These are phyloP conservation scores for Epichloe gansuensis DNA, from an alignment of 2,329 filamentous ascomycete genomes.

Conservation along the genomic window DNA sequence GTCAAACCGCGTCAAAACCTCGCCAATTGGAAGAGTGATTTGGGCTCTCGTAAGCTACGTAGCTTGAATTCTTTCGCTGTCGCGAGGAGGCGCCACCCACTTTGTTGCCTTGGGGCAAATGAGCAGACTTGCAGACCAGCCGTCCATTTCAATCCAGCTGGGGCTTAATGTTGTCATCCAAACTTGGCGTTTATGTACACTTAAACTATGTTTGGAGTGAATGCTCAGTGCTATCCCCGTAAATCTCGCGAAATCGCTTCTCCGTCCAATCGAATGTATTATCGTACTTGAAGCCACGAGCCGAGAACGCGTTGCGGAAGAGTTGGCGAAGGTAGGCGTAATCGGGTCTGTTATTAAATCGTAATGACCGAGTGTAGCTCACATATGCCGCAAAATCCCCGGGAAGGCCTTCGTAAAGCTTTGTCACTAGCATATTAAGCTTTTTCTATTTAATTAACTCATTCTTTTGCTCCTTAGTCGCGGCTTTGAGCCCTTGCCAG, in stretches of 20 bases:
- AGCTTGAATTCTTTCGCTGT: too few relatives aligned
- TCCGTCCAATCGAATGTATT: slow-evolving; percentile 67
- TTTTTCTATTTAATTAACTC: slow-evolving; percentile 12
- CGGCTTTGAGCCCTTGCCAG: neutral
- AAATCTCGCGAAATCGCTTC: slow-evolving; percentile 13
- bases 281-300: slow-evolving; percentile 64
- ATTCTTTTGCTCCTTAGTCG: slow-evolving; percentile 51
- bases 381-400: slow-evolving; percentile 67
- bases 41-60: too few relatives aligned
- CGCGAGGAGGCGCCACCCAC: too few relatives aligned
- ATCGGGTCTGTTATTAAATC: slow-evolving; percentile 64
- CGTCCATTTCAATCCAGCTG: too few relatives aligned
- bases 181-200: too few relatives aligned
- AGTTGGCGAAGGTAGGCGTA: slow-evolving; percentile 67
- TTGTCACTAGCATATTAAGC: slow-evolving; percentile 49
- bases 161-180: too few relatives aligned
- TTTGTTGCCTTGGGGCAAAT: too few relatives aligned
- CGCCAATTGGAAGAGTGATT: too few relatives aligned
- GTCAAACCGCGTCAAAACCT: too few relatives aligned
- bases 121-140: too few relatives aligned
- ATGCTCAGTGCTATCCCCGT: too few relatives aligned
- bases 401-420: slow-evolving; percentile 62
- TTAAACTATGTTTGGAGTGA: too few relatives aligned
- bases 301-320: slow-evolving; percentile 60
- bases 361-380: slow-evolving; percentile 62